Percentiles rank a stretch among this genome's conserved stretches.
phyloP scores from a whole-genome alignment of 2,329 filamentous ascomycete species.

The Calonectria hawksworthii region DNA sequence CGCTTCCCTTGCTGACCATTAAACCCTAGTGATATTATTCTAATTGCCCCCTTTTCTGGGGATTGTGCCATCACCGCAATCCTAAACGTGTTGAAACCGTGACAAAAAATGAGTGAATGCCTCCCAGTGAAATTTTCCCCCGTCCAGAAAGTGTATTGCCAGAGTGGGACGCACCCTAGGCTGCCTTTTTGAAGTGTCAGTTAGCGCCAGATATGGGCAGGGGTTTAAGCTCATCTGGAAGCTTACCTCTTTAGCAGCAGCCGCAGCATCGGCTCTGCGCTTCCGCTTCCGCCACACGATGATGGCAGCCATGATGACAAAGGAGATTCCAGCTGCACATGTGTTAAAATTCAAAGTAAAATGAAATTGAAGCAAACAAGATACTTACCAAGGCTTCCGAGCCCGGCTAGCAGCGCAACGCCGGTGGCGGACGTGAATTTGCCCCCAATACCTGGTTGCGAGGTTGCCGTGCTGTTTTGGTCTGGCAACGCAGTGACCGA shows the following conservation, averaged over 20 bases:
- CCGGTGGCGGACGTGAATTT: not conserved
- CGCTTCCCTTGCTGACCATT: not conserved
- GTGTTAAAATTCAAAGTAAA: not conserved
- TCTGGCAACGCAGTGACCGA: not conserved
- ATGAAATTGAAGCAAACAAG: too few species aligned
- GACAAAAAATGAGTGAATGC: not conserved
- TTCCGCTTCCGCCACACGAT: conserved; percentile 10
- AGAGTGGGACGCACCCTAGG: not conserved
- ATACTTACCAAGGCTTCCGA: conserved; percentile 11
- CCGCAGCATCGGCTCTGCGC: not conserved
- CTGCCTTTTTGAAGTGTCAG: not conserved
- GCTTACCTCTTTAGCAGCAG: not conserved
- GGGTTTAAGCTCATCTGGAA: not conserved
- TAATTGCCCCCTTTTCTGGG: not conserved
- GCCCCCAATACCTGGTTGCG: not conserved
- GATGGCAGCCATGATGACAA: not conserved
- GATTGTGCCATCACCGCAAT: not conserved
- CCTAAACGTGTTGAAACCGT: not conserved
- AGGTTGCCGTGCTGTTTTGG: not conserved
- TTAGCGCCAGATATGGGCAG: not conserved
- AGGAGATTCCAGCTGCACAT: not conserved
- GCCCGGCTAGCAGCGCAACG: not conserved
- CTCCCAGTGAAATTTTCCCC: not conserved
- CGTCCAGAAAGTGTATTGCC: not conserved
- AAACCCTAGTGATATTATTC: not conserved